These are phyloP conservation scores for Bryoerythrophyllum caledonicum DNA, from an alignment of 225 moss, liverwort and hornwort genomes.

Conservation along the genomic window DNA sequence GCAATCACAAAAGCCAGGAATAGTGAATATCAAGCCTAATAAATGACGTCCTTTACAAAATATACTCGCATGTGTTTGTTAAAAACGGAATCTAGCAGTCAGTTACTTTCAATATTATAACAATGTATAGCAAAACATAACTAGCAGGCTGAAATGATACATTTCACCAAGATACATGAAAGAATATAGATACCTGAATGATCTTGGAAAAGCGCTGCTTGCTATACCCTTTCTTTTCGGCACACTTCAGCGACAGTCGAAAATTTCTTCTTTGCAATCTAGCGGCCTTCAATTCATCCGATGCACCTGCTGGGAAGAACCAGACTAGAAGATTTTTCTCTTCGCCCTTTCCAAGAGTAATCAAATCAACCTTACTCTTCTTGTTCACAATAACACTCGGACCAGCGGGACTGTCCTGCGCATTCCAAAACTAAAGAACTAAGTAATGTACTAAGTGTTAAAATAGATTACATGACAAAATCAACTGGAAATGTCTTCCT, in stretches of 20 bases:
- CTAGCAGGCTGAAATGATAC: not conserved
- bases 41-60: too few species aligned
- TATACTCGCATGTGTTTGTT: too few species aligned
- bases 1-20: conserved; percentile 32
- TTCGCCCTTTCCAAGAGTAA: conserved; percentile 81
- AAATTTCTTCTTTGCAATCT: conserved; percentile 78
- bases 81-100: too few species aligned
- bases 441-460: not conserved
- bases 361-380: conserved; percentile 74
- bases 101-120: too few species aligned
- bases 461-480: conserved; percentile 15
- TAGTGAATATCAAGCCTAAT: conserved; percentile 11
- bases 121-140: not conserved
- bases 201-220: conserved; percentile 94
- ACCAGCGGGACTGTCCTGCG: conserved; percentile 68
- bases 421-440: conserved; percentile 8
- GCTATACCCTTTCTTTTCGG: conserved; percentile 80
- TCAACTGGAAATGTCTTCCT: conserved; percentile 2
- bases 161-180: conserved; percentile 15
- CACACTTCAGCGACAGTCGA: conserved; percentile 83
- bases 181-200: conserved; percentile 61
- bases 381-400: conserved; percentile 75
- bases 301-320: conserved; percentile 67
- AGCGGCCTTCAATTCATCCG: conserved; percentile 73
- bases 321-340: conserved; percentile 92